These are phyloP conservation scores for Samsoniella hepiali DNA, from an alignment of 2,329 filamentous ascomycete species.

Conservation along the genomic window DNA sequence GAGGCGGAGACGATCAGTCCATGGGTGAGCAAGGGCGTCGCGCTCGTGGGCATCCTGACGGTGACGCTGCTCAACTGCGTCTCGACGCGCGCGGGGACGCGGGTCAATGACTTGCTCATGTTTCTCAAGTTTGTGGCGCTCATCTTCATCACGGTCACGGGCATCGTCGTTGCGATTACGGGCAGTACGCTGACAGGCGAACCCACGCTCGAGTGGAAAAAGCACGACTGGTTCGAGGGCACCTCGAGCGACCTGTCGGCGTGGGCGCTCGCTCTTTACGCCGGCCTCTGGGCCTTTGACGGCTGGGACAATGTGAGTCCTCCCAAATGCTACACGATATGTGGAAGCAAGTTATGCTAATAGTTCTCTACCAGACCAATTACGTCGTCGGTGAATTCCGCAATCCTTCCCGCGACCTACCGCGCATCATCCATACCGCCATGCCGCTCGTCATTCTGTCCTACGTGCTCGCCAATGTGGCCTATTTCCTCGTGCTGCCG, in stretches of 20 bases:
- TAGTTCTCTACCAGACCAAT: constrained; percentile 64
- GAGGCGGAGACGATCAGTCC: constrained; percentile 75
- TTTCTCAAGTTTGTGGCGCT: constrained; percentile 93
- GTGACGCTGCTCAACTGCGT: constrained; percentile 88
- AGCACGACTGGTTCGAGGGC: constrained; percentile 80
- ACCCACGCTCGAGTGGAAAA: constrained; percentile 83
- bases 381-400: constrained; percentile 97
- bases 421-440: constrained; percentile 91
- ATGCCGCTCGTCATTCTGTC: constrained; percentile 90
- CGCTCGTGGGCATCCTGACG: constrained; percentile 67
- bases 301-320: constrained; percentile 92
- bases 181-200: constrained; percentile 74
- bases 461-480: constrained; percentile 86
- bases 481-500: constrained; percentile 93
- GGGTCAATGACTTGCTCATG: constrained; percentile 91
- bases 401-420: constrained; percentile 84
- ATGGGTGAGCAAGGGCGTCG: constrained; percentile 90
- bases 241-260: constrained; percentile 76
- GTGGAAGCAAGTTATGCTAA: constrained; percentile 11
- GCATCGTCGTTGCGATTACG: constrained; percentile 84
- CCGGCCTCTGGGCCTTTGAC: constrained; percentile 95
- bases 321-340: no score
- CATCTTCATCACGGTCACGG: constrained; percentile 79
- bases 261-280: constrained; percentile 93
- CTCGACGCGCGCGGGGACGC: constrained; percentile 82